Evolutionary conservation across 495 filamentous ascomycete species (phyloP), one percentile per base, ranked within the genome.

Genomic region (Polyplosphaeria fusca): DNA sequence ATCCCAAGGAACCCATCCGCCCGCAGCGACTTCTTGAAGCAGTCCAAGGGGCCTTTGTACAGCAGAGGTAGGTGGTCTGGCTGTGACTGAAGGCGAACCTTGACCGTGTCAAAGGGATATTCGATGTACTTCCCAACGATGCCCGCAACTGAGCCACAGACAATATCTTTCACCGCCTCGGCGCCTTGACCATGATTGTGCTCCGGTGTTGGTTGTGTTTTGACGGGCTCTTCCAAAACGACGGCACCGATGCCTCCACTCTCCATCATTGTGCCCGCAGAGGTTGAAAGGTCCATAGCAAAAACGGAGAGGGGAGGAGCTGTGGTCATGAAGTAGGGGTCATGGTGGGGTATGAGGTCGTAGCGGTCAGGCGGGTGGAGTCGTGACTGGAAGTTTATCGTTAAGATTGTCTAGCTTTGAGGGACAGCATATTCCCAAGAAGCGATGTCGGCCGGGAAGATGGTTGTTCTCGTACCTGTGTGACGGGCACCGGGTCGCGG

Each of bases 31-130:
- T 96, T 89, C 47, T 81, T 80, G 72, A 98, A 95, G 73, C 93
- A 97, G 74, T 97, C 94, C 49, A 97, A 58, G 0, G 94, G 91
- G 0, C 94, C 94, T 0, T 71, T 83, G 70, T 96, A 98, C 18
- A 80, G 86, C 13, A 89, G 82, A 24, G 92, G 89, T 1, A 86
- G 78, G 55, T 86, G 81, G 65, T 90, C 86, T 5, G 90, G 89
- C 69, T 96, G 93, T 3, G 86, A 85, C 68, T 89, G 86, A 3
- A 89, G 74, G 22, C 83, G 80, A 40, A 88, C 93, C 77, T 99
- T 99, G 63, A 99, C 86, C 0, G 94, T 99, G 75, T 99, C 94
- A 71, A 97, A 97, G 26, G 94, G 94, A 69, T 94, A 99, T 67
- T 99, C 94, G 65, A 99, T 89, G 59, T 88, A 82, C 76, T 99